These are phyloP conservation scores for Annulohypoxylon truncatum DNA, from an alignment of 2,329 filamentous ascomycete species.

Conservation along the genomic window DNA sequence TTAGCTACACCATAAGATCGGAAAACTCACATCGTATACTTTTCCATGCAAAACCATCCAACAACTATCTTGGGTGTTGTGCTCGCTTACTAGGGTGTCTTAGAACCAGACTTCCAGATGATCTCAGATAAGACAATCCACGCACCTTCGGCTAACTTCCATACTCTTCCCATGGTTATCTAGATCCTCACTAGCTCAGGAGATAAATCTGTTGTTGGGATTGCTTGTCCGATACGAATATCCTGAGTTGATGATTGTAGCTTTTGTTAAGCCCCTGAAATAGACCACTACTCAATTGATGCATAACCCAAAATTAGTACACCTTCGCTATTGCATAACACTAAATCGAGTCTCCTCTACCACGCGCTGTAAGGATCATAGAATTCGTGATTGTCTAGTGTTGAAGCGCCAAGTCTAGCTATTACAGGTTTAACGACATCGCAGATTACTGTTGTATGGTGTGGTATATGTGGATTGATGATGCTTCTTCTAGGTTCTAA, in stretches of 20 bases:
- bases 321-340: neutral
- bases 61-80: constrained; percentile 38
- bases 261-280: neutral
- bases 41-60: constrained; percentile 43
- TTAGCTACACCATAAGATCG: neutral
- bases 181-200: neutral
- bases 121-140: neutral
- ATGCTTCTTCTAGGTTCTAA: no score
- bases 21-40: constrained; percentile 40
- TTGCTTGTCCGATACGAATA: neutral
- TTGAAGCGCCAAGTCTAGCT: neutral
- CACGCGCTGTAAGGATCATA: neutral
- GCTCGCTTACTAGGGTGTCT: constrained; percentile 30
- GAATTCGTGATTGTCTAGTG: neutral
- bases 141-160: constrained; percentile 33
- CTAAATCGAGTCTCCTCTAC: neutral
- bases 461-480: no score
- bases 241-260: neutral
- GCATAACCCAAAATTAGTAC: neutral
- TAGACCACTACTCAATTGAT: constrained; percentile 5
- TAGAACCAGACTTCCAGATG: neutral
- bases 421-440: neutral
- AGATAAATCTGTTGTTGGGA: neutral
- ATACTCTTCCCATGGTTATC: constrained; percentile 21
- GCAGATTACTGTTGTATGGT: no score